Base-by-base conservation (phyloP, 2,329 filamentous ascomycete genomes). In the Bipolaris victoriae region DNA sequence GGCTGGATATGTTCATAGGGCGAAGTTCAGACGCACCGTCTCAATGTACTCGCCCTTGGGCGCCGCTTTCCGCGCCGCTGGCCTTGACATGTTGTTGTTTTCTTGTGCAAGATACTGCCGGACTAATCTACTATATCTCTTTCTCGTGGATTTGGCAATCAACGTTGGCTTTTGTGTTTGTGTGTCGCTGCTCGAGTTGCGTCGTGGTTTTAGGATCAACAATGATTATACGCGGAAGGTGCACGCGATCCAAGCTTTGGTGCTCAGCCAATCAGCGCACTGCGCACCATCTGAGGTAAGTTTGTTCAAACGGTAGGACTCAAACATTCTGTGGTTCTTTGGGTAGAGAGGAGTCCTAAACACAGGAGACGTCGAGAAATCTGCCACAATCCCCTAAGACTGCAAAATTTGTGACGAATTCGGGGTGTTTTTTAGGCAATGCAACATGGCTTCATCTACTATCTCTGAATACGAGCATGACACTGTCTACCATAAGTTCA, bases 31-130 rank as follows among this genome's bases (percentile, higher is more conserved):
- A 73, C 84, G 70, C 84, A 96, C 93, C 52, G 95, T 99, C 79
- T 97, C 94, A 62, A 99, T 97, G 76, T 97, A 98, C 78, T 97
- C 93, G 78, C 91, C 91, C 79, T 92, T 96, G 9, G 86, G 83
- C 49, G 88, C 82, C 7, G 68, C 63, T 62, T 75, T 76, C 74
- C 93, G 90, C 68, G 77, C 71, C 16, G 70, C 65, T 7, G 80
- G 77, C 35, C 80, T 72, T 16, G 49, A 80, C 76, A 80, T 80
- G 1, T 16, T 59, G 41, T 48, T 26, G 24, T 5, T 7, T 29
- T 29, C 5, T 48, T n/a, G 4, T 24, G 3, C 6, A n/a, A n/a
- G 20, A 9, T 24, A n/a, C 13, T 41, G n/a, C 2, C 20, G 1
- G 3, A 9, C 6, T 7, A 22, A 7, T 24, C 3, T 18, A 26